Base-by-base conservation (phyloP, 176 grass and related monocot genomes). In the Carex myosuroides region DNA sequence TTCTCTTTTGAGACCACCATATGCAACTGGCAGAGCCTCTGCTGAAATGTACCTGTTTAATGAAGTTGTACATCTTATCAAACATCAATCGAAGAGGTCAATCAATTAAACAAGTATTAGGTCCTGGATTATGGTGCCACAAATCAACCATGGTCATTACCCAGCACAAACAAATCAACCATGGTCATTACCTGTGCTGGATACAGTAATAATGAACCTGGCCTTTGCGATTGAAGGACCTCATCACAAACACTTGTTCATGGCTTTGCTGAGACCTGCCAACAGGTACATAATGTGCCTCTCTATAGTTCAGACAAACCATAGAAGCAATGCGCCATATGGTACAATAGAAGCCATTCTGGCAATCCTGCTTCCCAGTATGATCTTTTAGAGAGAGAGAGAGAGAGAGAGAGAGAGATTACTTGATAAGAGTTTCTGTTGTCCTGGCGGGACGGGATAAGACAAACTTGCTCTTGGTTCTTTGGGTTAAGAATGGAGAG, bases 381-480 rank as follows among this genome's bases (percentile, higher is more conserved):
- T 6, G 46, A 74, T 74, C n/a, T 53, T 52, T 74, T 74, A 78
- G 0, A 2, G 5, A 16, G 60, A 48, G 4, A 24, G 22, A 24
- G 22, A 24, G 22, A 55, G 78, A 79, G 50, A 52, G 0, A 39
- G 37, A 35, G 37, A 39, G 22, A 12, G 37, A 82, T 94, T 92
- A 97, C 96, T 92, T 98, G 83, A 95, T 91, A 59, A 98, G 93
- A 70, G 93, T 95, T 66, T 98, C 96, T 1, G 86, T 89, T 81
- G 94, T 93, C 83, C 87, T 98, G 32, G 93, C 65, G 0, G 96
- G 89, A 26, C 96, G 91, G 32, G 92, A 91, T 16, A 95, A 77
- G 53, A 98, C 89, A 53, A 98, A 90, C 80, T 95, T 98, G 93
- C 93, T 98, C 88, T 93, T 98, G 64, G 96, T 98, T 85, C 96